A percentile compares a stretch with the other conserved stretches of the same genome.
phyloP scores from a whole-genome alignment of 2,329 filamentous ascomycete genomes.

The Podosphaera fusca region DNA sequence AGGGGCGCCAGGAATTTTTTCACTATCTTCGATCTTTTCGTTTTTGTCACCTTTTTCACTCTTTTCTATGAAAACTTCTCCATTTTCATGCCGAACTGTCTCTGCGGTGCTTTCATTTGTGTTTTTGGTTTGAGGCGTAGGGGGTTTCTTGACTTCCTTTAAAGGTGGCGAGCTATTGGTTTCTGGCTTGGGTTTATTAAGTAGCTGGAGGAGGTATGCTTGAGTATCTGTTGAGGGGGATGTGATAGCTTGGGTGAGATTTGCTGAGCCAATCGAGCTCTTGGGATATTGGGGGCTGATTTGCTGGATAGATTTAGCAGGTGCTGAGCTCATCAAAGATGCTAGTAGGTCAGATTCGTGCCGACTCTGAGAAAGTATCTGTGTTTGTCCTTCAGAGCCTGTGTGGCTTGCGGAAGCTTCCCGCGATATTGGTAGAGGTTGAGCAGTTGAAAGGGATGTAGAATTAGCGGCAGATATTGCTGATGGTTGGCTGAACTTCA shows the following conservation, averaged over 20 bases:
- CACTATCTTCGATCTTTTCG: conserved; percentile 2
- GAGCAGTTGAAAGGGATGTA: conserved; percentile 12
- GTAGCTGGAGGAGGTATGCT: conserved; percentile 62
- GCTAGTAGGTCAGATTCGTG: conserved; percentile 14
- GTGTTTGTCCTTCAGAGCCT: conserved; percentile 7
- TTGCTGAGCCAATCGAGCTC: conserved; percentile 7
- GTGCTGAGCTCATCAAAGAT: conserved; percentile 12
- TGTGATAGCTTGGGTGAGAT: conserved; percentile 22
- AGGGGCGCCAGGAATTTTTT: too few relatives aligned
- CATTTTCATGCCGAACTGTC: conserved; percentile 22
- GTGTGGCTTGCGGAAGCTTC: conserved; percentile 10
- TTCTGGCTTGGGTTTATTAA: conserved; percentile 48
- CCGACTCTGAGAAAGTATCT: conserved; percentile 6
- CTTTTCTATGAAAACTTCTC: conserved; percentile 21
- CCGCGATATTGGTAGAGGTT: conserved; percentile 12
- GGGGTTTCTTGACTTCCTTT: conserved; percentile 10
- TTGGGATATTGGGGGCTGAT: conserved; percentile 9
- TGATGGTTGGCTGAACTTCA: conserved; percentile 35
- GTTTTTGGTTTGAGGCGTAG: conserved; percentile 19
- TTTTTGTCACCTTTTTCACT: conserved; percentile 14
- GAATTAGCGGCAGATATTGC: conserved; percentile 10
- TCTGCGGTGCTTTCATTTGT: conserved; percentile 13
- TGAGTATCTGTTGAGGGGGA: conserved; percentile 47
- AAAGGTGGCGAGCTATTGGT: conserved; percentile 18
- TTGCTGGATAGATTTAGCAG: conserved; percentile 11